Base-by-base conservation (phyloP, 768 basidiomycete species). In the Xanthoconium purpureum region DNA sequence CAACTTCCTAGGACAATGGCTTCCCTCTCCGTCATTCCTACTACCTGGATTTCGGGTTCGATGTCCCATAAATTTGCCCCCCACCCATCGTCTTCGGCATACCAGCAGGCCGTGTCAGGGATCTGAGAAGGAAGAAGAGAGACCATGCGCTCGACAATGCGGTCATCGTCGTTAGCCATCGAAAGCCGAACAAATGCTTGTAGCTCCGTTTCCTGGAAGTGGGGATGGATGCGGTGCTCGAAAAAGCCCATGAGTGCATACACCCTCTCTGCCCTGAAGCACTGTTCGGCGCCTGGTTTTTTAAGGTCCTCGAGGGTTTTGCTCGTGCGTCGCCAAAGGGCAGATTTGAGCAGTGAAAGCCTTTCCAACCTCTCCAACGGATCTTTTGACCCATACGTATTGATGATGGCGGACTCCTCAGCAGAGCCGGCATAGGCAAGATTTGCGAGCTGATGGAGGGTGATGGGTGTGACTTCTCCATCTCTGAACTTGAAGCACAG, bases 341-440 rank as follows among this genome's bases (percentile, higher is more conserved):
- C 63, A 35, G 59, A 49, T 45, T 56, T 66, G 45, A 67, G 66
- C 18, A 49, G 28, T 5, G 52, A 55, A 15, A 70, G 53, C 1
- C 63, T 65, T 15, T 68, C 63, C 35, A 68, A 18, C 39, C 68
- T 57, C 51, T 65, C 68, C 18, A 67, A 44, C 7, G 66, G 59
- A 47, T 70, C 60, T 24, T 15, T 55, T 13, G 62, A 17, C 1
- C 49, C 56, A 29, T 63, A 68, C 13, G 60, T 56, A 32, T 68
- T 63, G 39, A 70, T 24, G 13, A 71, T 47, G 3, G 64, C 52
- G 5, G 69, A 59, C 29, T 68, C 68, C 40, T 60, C 46, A 0
- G 51, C 35, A 2, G 63, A 45, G 30, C 28, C 8, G 1, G 33
- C 13, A 9, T 68, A 71, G 17, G 69, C 69, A 0, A 58, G 61